Evolutionary conservation across 257 asterid genomes (phyloP).

Genomic region (Rehmannia glutinosa): DNA sequence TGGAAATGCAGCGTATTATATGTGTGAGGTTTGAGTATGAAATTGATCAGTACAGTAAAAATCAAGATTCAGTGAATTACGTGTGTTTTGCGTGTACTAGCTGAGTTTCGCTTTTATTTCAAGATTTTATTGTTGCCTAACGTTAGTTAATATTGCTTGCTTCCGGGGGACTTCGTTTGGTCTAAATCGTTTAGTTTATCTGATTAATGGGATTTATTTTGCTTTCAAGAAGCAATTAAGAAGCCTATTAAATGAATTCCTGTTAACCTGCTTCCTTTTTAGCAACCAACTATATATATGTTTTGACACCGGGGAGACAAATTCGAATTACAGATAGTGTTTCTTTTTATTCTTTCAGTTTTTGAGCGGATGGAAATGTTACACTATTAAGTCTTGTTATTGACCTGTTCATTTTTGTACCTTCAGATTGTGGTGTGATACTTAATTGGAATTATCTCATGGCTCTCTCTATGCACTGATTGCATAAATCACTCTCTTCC

Average conservation of each 20-base stretch:
- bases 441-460: constrained; percentile 31
- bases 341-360: neutral
- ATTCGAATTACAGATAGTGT: too few species aligned
- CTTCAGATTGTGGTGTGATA: constrained; percentile 37
- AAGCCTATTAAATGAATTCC: neutral
- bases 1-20: constrained; percentile 5
- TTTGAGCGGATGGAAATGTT: neutral
- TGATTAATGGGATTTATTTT: neutral
- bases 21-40: constrained; percentile 1
- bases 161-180: constrained; percentile 3
- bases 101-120: constrained; percentile 2
- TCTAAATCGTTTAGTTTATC: neutral
- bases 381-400: neutral
- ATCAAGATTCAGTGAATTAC: constrained; percentile 27
- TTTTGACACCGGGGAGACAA: too few species aligned
- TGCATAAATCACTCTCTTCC: constrained; percentile 24
- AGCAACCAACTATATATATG: too few species aligned
- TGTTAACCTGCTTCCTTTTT: neutral
- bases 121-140: neutral
- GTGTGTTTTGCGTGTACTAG: constrained; percentile 5
- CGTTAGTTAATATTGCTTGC: constrained; percentile 11
- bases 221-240: neutral
- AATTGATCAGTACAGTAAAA: neutral
- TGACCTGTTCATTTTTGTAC: neutral
- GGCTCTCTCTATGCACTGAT: constrained; percentile 46